Base-by-base conservation (phyloP, 129 eudicot genomes). In the Pulicaria dysenterica region DNA sequence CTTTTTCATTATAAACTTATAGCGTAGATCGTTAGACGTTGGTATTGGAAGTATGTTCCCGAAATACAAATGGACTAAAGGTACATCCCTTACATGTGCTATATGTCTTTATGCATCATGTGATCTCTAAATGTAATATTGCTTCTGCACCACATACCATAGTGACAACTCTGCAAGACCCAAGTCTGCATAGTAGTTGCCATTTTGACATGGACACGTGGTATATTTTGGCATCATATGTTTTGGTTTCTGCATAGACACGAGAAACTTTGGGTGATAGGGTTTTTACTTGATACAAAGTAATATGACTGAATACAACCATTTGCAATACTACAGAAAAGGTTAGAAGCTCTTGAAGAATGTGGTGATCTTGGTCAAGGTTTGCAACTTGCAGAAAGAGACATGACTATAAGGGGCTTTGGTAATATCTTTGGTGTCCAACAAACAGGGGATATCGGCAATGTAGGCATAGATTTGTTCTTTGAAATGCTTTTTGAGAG, bases 401-500 rank as follows among this genome's bases (percentile, higher is more conserved):
- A 94, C 73, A 94, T 94, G 99, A 87, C 86, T 17, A 94, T 94
- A 51, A 90, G 98, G 80, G 98, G 98, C 31, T 92, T 92, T 64
- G 98, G 98, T 58, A 89, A 90, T 83, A 94, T 94, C 66, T 94
- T 94, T 77, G 98, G 98, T 54, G 98, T 90, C 80, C 98, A 94
- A 76, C 98, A 94, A 82, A 89, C 98, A 64, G 90, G 94, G 64
- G 96, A 83, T 82, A 67, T 93, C 13, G 96, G 99, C 78, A 88
- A 94, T 55, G 99, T 94, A 37, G 99, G 99, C 79, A 90, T 90
- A 84, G 97, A 94, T 86, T 92, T 94, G 68, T 94, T 94, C 85
- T 94, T 90, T 80, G 99, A 94, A 81, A 94, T 94, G 99, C 97
- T 94, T 39, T 94, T 90, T 39, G 97, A 94, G 75, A 94, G 99